Evolutionary conservation across 2,329 filamentous ascomycete genomes (phyloP), one percentile per base, ranked within the genome.

Genomic region (Sporothrix schenckii): DNA sequence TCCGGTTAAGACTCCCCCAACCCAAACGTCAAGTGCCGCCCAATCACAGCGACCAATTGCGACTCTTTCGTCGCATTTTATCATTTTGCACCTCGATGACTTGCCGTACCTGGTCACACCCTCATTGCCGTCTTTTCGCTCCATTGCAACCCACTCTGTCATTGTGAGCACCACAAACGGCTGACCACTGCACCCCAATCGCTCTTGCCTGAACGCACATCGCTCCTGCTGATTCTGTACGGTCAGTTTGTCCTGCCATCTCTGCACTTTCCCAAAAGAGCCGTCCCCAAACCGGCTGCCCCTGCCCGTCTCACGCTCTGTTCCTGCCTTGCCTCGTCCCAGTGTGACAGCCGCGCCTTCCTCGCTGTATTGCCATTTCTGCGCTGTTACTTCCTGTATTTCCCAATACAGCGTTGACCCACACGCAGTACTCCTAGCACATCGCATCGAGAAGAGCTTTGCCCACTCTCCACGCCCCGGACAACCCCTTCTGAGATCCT

Each of bases 41-140:
- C 71, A 71, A 72, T 72, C 71, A 69, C 61, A 69, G 34, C 41
- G 19, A 47, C 34, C 70, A 71, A 72, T 72, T 49, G 47, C 68
- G 27, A 50, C 44, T 41, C 54, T 44, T 5, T 49, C 49, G 58
- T 69, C 34, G 34, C 39, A 52, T 10, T 13, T 27, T 41, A 47
- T n/a, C 41, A 24, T n/a, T 52, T 52, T 24, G 14, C 24, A 27
- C 68, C 30, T 54, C 34, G 56, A 19, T 47, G 21, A 30, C 49
- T 56, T 50, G 53, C 56, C 27, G 27, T 30, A 30, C 27, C 27
- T 30, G 27, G 27, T 30, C 27, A 21, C n/a, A 21, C n/a, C 10
- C 39, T 44, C 14, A 6, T 19, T 39, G 14, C 5, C 27, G n/a
- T 39, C 24, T n/a, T n/a, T 49, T 66, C 63, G 14, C 24, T 66